Percentiles rank a stretch among this genome's conserved stretches.
Evolutionary conservation across 331 rosid species (phyloP).

Genomic region (Saraca asoca): DNA sequence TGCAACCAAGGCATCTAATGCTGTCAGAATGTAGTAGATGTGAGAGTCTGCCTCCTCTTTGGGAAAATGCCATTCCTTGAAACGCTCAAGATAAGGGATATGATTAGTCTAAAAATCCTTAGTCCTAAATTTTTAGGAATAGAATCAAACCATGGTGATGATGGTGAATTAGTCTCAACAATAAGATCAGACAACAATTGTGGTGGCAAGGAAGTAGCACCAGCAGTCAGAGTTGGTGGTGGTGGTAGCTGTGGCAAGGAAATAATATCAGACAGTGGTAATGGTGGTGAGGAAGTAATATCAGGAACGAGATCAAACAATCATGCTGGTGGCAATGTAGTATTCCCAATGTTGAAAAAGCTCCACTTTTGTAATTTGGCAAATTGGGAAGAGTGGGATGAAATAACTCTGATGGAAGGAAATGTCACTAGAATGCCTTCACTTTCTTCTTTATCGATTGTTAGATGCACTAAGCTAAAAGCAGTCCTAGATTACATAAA

Average conservation of each 20-base stretch:
- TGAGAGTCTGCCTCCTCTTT: not conserved
- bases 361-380: not conserved
- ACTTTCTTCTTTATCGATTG: not conserved
- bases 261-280: too few species aligned
- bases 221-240: too few species aligned
- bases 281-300: too few species aligned
- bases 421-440: not conserved
- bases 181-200: too few species aligned
- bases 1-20: not conserved
- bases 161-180: too few species aligned
- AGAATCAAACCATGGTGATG: not conserved
- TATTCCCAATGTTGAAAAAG: not conserved
- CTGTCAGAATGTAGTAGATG: not conserved
- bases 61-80: not conserved
- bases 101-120: not conserved
- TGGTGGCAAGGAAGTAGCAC: not conserved
- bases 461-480: not conserved
- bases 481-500: not conserved
- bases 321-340: too few species aligned
- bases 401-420: not conserved
- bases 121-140: constrained; percentile 4
- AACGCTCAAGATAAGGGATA: not conserved
- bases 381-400: not conserved
- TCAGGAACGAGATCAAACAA: too few species aligned
- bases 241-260: too few species aligned